Base-by-base conservation (phyloP, 164 flowering plant genomes). In the Sextonia rubra region DNA sequence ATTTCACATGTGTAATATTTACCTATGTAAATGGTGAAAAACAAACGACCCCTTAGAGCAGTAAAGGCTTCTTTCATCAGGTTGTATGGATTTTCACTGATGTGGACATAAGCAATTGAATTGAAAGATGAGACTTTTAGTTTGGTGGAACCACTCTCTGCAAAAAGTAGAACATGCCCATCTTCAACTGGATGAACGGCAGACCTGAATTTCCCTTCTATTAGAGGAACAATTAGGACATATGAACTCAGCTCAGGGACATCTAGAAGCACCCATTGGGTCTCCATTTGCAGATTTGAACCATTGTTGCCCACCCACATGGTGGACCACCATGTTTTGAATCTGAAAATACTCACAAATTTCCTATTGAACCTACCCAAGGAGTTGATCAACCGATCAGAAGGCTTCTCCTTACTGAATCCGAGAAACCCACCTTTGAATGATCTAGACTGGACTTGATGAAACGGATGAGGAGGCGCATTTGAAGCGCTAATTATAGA, bases 271-370 rank as follows among this genome's bases (percentile, higher is more conserved):
- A 87, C 73, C 98, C 93, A 89, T 52, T 91, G 97, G 44, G 98
- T 87, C 63, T 89, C 98, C 89, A 81, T 85, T 74, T 90, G 95
- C 22, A 93, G 67, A 73, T 90, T 90, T 0, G 93, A 90, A 2
- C 98, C 97, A 62, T 81, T 84, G 11, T 24, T 86, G 29, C 95
- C 98, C 0, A 87, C 86, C 97, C 94, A 91, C 80, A 84, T 87
- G 60, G 97, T 91, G 22, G 91, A 84, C 95, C 98, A 93, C 98
- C 98, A 93, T 32, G 92, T 87, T 66, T 93, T 93, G 86, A 93
- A 93, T 72, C 97, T 81, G 71, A 91, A 93, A 52, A 91, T 71
- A 78, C 89, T 89, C 26, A 89, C 27, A 66, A 91, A 93, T 47
- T 84, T 82, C 74, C 93, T 83, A 44, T 2, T 77, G 80, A 90